These are phyloP conservation scores for Geotrichum carabidarum DNA, from an alignment of 1,139 yeast genomes.

Conservation along the genomic window DNA sequence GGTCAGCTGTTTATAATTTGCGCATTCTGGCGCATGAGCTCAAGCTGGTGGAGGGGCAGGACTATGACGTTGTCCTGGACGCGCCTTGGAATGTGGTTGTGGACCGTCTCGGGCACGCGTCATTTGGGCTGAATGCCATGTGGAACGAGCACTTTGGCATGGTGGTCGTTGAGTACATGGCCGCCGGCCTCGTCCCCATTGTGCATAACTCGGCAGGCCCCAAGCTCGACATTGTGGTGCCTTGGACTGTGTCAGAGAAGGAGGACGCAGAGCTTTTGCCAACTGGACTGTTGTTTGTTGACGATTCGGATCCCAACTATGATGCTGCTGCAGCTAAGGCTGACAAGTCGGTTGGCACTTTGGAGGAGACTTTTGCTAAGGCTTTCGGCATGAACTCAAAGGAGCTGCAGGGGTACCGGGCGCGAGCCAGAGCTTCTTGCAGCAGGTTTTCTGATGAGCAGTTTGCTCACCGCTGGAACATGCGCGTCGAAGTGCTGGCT, in stretches of 20 bases:
- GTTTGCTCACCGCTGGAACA: slow-evolving; percentile 59
- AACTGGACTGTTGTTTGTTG: slow-evolving; percentile 73
- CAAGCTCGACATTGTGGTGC: slow-evolving; percentile 70
- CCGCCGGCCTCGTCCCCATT: slow-evolving; percentile 80
- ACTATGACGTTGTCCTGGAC: slow-evolving; percentile 67
- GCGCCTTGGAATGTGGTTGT: slow-evolving; percentile 65
- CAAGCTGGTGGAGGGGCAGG: slow-evolving; percentile 41
- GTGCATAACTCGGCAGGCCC: slow-evolving; percentile 98
- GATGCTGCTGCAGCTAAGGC: neutral
- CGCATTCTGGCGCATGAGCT: slow-evolving; percentile 45
- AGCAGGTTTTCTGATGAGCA: slow-evolving; percentile 63
- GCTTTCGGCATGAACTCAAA: slow-evolving; percentile 40
- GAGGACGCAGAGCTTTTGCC: slow-evolving; percentile 19
- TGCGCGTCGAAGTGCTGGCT: slow-evolving; percentile 38
- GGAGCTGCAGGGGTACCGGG: slow-evolving; percentile 45
- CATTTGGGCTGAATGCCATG: slow-evolving; percentile 90
- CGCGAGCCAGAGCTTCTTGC: slow-evolving; percentile 51
- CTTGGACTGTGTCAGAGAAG: slow-evolving; percentile 32
- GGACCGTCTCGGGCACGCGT: slow-evolving; percentile 51
- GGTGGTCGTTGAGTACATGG: slow-evolving; percentile 89
- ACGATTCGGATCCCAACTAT: slow-evolving; percentile 56
- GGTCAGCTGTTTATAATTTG: slow-evolving; percentile 51
- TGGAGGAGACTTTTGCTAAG: slow-evolving; percentile 44
- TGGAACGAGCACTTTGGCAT: slow-evolving; percentile 99
- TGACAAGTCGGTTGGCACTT: slow-evolving; percentile 38